A percentile compares a stretch with the other conserved stretches of the same genome.
Conservation (phyloP, 441 rosid genomes). For the Gossypium schwendimanii region DNA sequence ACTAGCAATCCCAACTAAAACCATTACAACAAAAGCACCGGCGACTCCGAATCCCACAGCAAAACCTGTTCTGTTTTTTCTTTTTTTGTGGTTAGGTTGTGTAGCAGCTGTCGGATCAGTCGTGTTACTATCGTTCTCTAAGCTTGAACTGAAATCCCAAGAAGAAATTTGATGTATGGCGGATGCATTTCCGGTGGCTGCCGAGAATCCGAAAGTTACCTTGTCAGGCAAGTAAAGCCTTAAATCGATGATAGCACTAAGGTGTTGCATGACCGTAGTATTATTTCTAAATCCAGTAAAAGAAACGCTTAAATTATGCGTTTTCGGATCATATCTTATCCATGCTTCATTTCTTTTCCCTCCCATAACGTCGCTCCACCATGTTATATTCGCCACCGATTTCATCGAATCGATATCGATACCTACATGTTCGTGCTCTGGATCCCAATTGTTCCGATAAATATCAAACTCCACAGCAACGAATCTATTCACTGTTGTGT, state of each 20-base stretch:
- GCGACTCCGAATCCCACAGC: neutral
- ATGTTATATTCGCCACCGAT: slow-evolving; percentile 10
- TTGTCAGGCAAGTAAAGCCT: slow-evolving; percentile 23
- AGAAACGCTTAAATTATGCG: slow-evolving; percentile 6
- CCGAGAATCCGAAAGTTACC: slow-evolving; percentile 34
- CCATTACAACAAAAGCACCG: neutral
- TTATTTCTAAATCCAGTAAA: slow-evolving; percentile 2
- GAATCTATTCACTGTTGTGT: slow-evolving; percentile 4
- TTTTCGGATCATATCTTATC: slow-evolving; percentile 24
- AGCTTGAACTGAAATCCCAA: slow-evolving; percentile 28
- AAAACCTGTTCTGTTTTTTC: neutral
- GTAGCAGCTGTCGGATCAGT: neutral
- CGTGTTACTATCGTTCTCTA: neutral
- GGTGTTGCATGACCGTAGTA: neutral
- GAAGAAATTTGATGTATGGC: slow-evolving; percentile 15
- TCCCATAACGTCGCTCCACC: slow-evolving; percentile 3
- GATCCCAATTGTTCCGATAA: slow-evolving; percentile 7
- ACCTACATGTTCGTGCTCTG: slow-evolving; percentile 20
- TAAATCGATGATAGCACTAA: neutral
- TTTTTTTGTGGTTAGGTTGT: neutral
- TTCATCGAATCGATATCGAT: slow-evolving; percentile 23
- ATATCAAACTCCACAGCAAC: slow-evolving; percentile 39
- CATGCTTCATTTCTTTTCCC: slow-evolving; percentile 19
- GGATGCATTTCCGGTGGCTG: slow-evolving; percentile 8
- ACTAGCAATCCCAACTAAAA: neutral